phyloP scores from a whole-genome alignment of 1,284 basidiomycete genomes.

The Coriolopsis trogii region DNA sequence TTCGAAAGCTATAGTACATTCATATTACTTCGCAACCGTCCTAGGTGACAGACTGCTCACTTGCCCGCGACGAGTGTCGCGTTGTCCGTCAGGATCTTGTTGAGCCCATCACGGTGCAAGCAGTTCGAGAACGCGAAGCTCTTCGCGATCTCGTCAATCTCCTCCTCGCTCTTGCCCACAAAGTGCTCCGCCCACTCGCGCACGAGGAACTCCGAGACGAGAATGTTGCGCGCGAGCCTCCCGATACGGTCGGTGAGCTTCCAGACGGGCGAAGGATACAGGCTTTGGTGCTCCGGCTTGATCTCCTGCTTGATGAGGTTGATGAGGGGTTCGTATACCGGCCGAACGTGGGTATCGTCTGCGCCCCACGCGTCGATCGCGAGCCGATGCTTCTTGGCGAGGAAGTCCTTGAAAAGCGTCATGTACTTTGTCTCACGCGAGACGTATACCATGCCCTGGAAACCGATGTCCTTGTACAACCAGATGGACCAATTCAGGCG shows the following conservation, averaged over 20 bases:
- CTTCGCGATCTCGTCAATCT: conserved; percentile 62
- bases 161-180: conserved; percentile 51
- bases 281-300: conserved; percentile 38
- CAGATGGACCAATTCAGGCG: conserved; percentile 81
- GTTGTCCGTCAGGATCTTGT: conserved; percentile 48
- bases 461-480: conserved; percentile 87
- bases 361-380: conserved; percentile 71
- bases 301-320: conserved; percentile 55
- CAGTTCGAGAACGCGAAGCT: conserved; percentile 67
- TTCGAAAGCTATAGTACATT: background rate
- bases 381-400: conserved; percentile 63
- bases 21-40: background rate
- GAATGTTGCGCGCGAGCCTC: conserved; percentile 60
- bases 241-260: conserved; percentile 47
- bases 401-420: conserved; percentile 61
- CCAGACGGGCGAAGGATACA: conserved; percentile 60
- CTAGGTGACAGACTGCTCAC: conserved; percentile 5
- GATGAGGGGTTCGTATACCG: conserved; percentile 59
- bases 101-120: conserved; percentile 49
- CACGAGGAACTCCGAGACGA: conserved; percentile 66
- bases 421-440: conserved; percentile 72
- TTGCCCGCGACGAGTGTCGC: conserved; percentile 24
- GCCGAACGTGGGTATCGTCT: conserved; percentile 48
- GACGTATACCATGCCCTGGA: conserved; percentile 82
- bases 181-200: conserved; percentile 70